Evolutionary conservation across 1,139 yeast genomes (phyloP).

Genomic region (Yamadazyma dendronema): DNA sequence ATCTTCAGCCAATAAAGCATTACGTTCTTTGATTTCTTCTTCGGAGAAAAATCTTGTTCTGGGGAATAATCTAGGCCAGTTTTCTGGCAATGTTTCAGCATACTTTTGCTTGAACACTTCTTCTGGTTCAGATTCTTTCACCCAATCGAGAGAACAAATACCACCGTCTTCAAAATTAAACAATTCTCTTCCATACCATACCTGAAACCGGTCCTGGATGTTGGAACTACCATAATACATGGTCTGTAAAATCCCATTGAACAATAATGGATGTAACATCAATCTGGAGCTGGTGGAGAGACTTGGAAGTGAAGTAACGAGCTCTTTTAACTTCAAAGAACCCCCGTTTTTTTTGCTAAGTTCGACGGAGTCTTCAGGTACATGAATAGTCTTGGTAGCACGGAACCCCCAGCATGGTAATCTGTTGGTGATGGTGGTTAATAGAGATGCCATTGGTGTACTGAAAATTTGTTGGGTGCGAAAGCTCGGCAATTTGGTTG

Average conservation of each 20-base stretch:
- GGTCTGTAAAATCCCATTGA: conserved; percentile 78
- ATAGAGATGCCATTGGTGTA: background rate
- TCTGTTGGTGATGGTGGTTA: background rate
- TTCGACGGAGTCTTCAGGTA: conserved; percentile 20
- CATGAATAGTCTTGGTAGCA: conserved; percentile 31
- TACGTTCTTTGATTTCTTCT: conserved; percentile 28
- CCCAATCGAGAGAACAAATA: conserved; percentile 76
- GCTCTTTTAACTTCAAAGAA: conserved; percentile 19
- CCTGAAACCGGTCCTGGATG: conserved; percentile 49
- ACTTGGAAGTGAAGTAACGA: conserved; percentile 24
- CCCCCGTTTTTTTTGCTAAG: conserved; percentile 17
- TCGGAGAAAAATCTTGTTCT: conserved; percentile 70
- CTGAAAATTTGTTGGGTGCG: background rate
- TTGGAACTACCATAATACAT: conserved; percentile 60
- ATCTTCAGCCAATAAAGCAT: conserved; percentile 21
- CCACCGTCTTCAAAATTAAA: conserved; percentile 63
- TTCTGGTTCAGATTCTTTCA: conserved; percentile 48
- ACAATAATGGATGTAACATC: conserved; percentile 60
- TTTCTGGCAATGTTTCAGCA: conserved; percentile 56
- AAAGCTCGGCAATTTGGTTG: background rate
- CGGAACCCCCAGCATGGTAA: conserved; percentile 40
- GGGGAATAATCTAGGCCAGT: conserved; percentile 74
- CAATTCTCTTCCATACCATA: conserved; percentile 76
- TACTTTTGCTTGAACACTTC: conserved; percentile 50
- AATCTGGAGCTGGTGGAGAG: conserved; percentile 36